Percentiles rank a stretch among this genome's conserved stretches.
Conservation (phyloP, 2,329 filamentous ascomycete species). For the Ciborinia camelliae region DNA sequence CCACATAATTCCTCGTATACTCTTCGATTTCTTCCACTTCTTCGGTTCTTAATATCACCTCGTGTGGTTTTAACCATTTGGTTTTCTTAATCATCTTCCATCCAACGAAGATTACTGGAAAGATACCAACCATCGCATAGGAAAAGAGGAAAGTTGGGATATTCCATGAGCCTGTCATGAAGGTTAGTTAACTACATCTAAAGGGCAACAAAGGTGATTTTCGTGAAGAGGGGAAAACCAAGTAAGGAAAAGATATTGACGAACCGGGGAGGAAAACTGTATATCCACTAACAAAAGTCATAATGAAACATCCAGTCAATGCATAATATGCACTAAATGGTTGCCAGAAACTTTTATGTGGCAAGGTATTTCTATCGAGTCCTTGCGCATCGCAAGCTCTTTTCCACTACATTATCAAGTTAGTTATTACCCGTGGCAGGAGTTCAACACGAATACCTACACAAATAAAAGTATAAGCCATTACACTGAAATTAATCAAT, state of each 20-base stretch:
- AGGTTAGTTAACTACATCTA: not conserved
- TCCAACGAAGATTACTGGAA: slow-evolving; percentile 54
- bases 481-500: slow-evolving; percentile 52
- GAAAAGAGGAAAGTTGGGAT: slow-evolving; percentile 60
- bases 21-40: slow-evolving; percentile 60
- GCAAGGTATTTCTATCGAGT: slow-evolving; percentile 42
- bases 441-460: not conserved
- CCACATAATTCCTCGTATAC: slow-evolving; percentile 53
- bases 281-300: slow-evolving; percentile 61
- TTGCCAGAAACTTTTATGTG: slow-evolving; percentile 52
- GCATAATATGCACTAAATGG: slow-evolving; percentile 55
- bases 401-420: slow-evolving; percentile 44
- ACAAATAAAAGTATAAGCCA: slow-evolving; percentile 52
- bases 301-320: slow-evolving; percentile 50
- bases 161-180: slow-evolving; percentile 46
- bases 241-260: not conserved
- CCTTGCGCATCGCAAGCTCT: slow-evolving; percentile 48
- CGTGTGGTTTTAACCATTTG: slow-evolving; percentile 49
- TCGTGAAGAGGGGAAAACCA: no score
- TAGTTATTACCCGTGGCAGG: not conserved
- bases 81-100: slow-evolving; percentile 61
- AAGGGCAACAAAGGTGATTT: not conserved
- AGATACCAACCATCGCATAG: slow-evolving; percentile 56
- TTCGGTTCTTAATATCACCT: slow-evolving; percentile 50
- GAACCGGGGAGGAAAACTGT: slow-evolving; percentile 53